Base-by-base conservation (phyloP, 1,284 basidiomycete genomes). In the Malassezia equina region DNA sequence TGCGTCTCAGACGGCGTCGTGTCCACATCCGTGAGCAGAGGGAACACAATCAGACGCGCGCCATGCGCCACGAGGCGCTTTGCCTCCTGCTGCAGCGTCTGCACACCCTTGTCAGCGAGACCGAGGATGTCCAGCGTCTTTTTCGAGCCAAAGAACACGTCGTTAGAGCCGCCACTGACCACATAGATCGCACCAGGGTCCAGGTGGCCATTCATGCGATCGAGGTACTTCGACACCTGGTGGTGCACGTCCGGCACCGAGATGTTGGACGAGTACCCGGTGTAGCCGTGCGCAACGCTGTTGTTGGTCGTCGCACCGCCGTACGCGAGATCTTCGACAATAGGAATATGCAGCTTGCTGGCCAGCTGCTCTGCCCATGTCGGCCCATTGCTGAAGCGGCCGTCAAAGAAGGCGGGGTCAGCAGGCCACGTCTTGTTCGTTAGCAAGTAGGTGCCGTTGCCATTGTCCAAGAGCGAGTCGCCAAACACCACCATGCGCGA, bases 291-390 rank as follows among this genome's bases (percentile, higher is more conserved):
- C 3, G 50, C 48, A 5, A 46, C 25, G 13, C 44, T 41, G 39
- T 63, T 63, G 59, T 65, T 57, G 4, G 60, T 42, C 33, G 63
- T 65, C 7, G 63, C 55, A 11, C 63, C 62, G 36, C 63, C 63
- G 42, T 61, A 61, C 2, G 63, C 61, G 13, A 46, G 27, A 27
- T 63, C 61, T 13, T 48, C 15, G 7, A 64, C 49, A 13, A 49
- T 19, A 7, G 52, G 23, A 6, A 59, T 44, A 9, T 40, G 21
- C 5, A 58, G 21, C 24, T 50, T 12, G 12, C 33, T n/a, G 3
- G 63, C 63, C 12, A 65, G 49, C 31, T 59, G 31, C 47, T 65
- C 63, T 23, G 60, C 45, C 58, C 59, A 65, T 5, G 52, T 55
- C n/a, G 27, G 49, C 0, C 63, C 63, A 36, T 63, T 61, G 46